Conservation (phyloP, 306 rosid genomes). For the Castanopsis chinensis region DNA sequence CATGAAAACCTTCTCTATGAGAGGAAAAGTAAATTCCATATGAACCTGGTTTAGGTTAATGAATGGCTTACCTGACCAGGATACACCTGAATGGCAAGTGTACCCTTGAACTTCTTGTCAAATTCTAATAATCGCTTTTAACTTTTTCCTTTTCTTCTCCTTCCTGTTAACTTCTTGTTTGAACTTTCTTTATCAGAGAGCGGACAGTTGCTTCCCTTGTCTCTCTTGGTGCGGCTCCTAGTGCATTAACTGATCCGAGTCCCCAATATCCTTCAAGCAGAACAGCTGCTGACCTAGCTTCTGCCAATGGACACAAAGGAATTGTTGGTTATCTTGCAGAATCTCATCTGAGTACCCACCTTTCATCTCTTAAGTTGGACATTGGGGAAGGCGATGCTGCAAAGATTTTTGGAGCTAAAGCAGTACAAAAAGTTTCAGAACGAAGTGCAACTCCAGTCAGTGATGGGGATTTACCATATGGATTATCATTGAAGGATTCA, state of each 20-base stretch:
- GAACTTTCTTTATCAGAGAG: slow-evolving; percentile 52
- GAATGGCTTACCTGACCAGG: not conserved
- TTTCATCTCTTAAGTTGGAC: slow-evolving; percentile 55
- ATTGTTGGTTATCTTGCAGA: slow-evolving; percentile 91
- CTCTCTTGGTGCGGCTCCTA: slow-evolving; percentile 79
- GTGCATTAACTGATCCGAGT: slow-evolving; percentile 70
- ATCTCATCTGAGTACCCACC: slow-evolving; percentile 54
- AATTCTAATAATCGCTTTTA: not conserved
- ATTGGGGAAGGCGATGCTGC: slow-evolving; percentile 29
- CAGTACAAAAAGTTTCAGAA: slow-evolving; percentile 42
- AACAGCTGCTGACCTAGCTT: slow-evolving; percentile 88
- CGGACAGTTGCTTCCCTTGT: slow-evolving; percentile 71
- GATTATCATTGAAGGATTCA: slow-evolving; percentile 70
- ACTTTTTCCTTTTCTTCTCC: slow-evolving; percentile 6
- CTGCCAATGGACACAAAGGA: slow-evolving; percentile 80
- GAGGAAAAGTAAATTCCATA: not conserved
- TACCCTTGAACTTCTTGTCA: not conserved
- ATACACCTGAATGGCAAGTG: not conserved
- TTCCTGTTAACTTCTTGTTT: slow-evolving; percentile 19
- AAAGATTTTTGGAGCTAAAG: slow-evolving; percentile 41
- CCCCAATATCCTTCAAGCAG: slow-evolving; percentile 58
- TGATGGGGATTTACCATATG: slow-evolving; percentile 35
- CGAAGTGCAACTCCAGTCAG: slow-evolving; percentile 26
- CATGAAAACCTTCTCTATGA: not conserved
- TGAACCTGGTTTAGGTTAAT: not conserved